Evolutionary conservation across 1,139 yeast genomes (phyloP), one percentile per base, ranked within the genome.

Genomic region (Hanseniaspora gamundiae): DNA sequence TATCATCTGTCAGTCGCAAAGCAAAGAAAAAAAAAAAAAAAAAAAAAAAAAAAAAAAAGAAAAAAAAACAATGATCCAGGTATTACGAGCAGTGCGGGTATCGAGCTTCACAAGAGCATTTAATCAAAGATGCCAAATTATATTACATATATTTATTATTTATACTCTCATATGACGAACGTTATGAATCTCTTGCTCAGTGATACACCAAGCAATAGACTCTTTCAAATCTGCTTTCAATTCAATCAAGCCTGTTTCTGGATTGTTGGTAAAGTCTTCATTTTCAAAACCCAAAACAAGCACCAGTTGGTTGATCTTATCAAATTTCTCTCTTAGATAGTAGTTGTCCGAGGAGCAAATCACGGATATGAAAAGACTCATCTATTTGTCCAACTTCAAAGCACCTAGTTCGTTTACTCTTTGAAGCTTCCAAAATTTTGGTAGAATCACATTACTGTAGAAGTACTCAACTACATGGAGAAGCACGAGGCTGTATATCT

Each of bases 371-470:
- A 88, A 71, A 40, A 75, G 69, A 35, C 91, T 78, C 39, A 88
- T 66, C 59, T 88, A 96, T 48, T 84, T 76, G 53, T 93, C 98
- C 43, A 93, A 66, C 51, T 80, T 81, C 30, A 87, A 72, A 0
- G 94, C 80, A 0, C 97, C 97, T 42, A 84, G 65, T 52, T 84
- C 94, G 54, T 84, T 87, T 49, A 86, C 77, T 44, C 77, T 76
- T 47, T 80, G 74, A 39, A 84, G 68, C 4, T 69, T 52, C 74
- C 87, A 74, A 36, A 91, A 67, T 53, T 79, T 78, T 52, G 74
- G 71, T 55, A 88, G 95, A 4, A 85, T 56, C 36, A 78, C 57
- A 49, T 71, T 51, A 4, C 21, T 55, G 78, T 62, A 57, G 69
- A 60, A 17, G 66, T 53, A 33, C 70, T 70, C 73, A 2, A 81